phyloP scores from a whole-genome alignment of 2,329 filamentous ascomycete species.

The Venturia effusa region DNA sequence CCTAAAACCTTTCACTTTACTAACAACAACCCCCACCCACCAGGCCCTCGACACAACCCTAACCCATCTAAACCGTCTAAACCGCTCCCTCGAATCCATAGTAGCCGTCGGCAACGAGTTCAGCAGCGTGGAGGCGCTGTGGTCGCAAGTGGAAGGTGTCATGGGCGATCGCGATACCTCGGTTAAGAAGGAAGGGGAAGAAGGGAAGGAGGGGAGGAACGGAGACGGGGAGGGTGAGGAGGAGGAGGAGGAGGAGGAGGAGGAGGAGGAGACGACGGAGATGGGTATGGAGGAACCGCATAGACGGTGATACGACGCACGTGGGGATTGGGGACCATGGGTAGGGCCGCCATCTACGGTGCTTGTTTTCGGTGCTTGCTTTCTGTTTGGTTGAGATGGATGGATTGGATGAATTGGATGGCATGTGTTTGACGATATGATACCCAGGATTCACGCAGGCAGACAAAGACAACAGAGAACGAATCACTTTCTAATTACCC shows the following conservation, averaged over 20 bases:
- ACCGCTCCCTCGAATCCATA: slow-evolving; percentile 82
- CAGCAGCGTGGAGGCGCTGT: slow-evolving; percentile 88
- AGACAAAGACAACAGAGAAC: background rate
- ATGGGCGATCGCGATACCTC: slow-evolving; percentile 58
- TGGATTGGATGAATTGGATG: background rate
- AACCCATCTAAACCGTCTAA: slow-evolving; percentile 91
- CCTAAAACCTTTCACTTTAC: background rate
- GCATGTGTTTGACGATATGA: background rate
- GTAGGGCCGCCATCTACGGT: too few relatives aligned
- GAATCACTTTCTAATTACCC: slow-evolving; percentile 3
- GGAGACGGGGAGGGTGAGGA: slow-evolving; percentile 2
- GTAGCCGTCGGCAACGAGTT: slow-evolving; percentile 95
- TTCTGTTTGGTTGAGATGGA: background rate
- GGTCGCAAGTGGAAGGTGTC: slow-evolving; percentile 94
- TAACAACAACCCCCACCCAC: background rate
- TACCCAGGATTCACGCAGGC: background rate
- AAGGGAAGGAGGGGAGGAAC: background rate
- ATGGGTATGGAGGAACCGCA: slow-evolving; percentile 9
- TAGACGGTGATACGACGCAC: background rate
- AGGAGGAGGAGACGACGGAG: slow-evolving; percentile 15
- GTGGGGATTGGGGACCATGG: too few relatives aligned
- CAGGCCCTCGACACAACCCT: slow-evolving; percentile 77
- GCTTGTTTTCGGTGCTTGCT: background rate
- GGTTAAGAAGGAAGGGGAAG: slow-evolving; percentile 13
- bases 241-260: slow-evolving; percentile 12